Conservation (phyloP, 371 early-diverging fungal genomes). For the Mortierella sp. region DNA sequence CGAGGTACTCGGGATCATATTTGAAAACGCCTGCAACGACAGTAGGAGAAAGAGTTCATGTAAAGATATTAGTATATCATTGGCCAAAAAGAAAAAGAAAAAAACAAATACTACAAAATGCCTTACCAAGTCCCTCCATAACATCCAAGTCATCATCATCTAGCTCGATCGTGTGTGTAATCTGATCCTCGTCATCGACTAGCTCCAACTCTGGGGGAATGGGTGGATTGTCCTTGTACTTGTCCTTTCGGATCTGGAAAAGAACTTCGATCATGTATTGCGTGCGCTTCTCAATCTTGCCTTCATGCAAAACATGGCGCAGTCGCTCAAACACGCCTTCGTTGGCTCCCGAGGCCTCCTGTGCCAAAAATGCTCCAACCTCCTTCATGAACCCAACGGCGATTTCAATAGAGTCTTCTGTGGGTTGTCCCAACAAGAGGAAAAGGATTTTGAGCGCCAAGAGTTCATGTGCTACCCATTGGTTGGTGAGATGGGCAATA, state of each 20-base stretch:
- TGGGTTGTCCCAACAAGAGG: conserved; percentile 90
- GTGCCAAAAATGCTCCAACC: conserved; percentile 86
- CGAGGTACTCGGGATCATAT: conserved; percentile 82
- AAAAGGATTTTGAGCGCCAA: conserved; percentile 89
- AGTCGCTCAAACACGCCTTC: conserved; percentile 95
- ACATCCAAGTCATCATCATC: conserved; percentile 89
- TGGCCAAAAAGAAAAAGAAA: not conserved
- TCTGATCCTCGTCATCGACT: conserved; percentile 96
- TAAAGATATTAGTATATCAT: not conserved
- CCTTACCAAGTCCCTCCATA: conserved; percentile 80
- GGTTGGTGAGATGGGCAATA: conserved; percentile 94
- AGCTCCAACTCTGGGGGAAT: conserved; percentile 88
- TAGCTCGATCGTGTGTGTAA: conserved; percentile 88
- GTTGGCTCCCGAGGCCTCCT: conserved; percentile 80
- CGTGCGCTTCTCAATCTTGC: conserved; percentile 91
- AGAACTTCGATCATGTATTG: conserved; percentile 98
- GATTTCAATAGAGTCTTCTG: conserved; percentile 97
- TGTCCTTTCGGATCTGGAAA: conserved; percentile 95
- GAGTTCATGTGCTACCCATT: conserved; percentile 90
- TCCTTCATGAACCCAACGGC: conserved; percentile 97
- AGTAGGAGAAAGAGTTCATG: not conserved
- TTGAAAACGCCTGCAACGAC: conserved; percentile 74
- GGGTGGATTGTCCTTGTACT: conserved; percentile 88
- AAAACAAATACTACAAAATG: not conserved
- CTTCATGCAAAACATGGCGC: conserved; percentile 93